Conservation (phyloP, 2,329 filamentous ascomycete species). For the Sporothrix curviconia region DNA sequence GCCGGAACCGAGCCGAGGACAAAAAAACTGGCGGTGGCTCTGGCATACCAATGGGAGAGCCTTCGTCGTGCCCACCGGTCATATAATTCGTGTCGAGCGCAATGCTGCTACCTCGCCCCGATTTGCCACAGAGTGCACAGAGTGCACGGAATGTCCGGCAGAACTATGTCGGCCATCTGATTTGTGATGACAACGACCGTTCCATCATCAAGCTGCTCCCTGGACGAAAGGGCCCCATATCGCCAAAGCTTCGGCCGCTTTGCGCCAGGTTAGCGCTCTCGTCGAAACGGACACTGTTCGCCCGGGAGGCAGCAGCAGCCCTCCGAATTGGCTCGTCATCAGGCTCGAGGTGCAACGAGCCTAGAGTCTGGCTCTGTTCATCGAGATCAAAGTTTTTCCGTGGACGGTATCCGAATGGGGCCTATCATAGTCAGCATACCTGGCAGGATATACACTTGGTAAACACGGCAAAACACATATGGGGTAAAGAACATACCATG, state of each 20-base stretch:
- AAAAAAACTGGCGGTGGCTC: constrained; percentile 78
- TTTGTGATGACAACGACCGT: constrained; percentile 84
- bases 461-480: not conserved
- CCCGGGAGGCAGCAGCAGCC: constrained; percentile 73
- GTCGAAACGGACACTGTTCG: constrained; percentile 96
- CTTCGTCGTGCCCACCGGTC: constrained; percentile 55
- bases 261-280: constrained; percentile 85
- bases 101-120: constrained; percentile 79
- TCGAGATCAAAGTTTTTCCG: constrained; percentile 88
- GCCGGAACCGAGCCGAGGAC: constrained; percentile 83
- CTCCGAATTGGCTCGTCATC: constrained; percentile 81
- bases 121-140: constrained; percentile 64
- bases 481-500: constrained; percentile 56
- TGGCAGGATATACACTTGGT: not conserved
- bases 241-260: constrained; percentile 72
- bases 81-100: constrained; percentile 70
- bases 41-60: constrained; percentile 64
- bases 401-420: constrained; percentile 69
- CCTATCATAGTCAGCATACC: constrained; percentile 46
- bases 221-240: constrained; percentile 71
- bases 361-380: constrained; percentile 73
- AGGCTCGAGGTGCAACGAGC: constrained; percentile 74
- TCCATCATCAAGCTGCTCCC: constrained; percentile 85
- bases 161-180: constrained; percentile 94
- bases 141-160: constrained; percentile 68